Base-by-base conservation (phyloP, 441 rosid species). In the Pelargonium myrrhifolium region DNA sequence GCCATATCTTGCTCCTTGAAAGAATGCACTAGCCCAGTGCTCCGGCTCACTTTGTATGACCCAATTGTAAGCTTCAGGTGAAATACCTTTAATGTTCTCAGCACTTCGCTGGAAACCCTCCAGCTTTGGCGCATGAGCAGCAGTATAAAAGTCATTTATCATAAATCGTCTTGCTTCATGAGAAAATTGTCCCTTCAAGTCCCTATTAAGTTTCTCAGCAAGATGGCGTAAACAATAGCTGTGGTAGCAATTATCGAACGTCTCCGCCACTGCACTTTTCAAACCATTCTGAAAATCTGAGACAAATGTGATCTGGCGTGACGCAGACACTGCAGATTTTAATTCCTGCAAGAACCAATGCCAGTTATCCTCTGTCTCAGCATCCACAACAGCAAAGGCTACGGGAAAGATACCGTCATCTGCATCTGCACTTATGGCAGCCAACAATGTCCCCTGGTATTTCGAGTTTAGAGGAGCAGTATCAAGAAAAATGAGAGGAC, bases 1-100 rank as follows among this genome's bases (percentile, higher is more conserved):
- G 79, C 82, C 78, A 75, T 86, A 86, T 74, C 95, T 84, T 59
- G 84, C 84, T 61, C 95, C 92, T 49, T 71, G 74, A 39, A 85
- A 89, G 72, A 82, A 82, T 2, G 85, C 82, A 78, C 78, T 86
- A 6, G 95, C 89, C 95, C 95, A 89, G 66, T 85, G 87, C 74
- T 76, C 83, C 1, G 92, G 95, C 70, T 86, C 90, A 53, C 92
- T 87, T 75, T 85, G 85, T 3, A 80, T 60, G 68, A 89, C 85
- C 92, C 92, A 89, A 42, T 80, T 45, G 64, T 84, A 89, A 65
- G 92, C 92, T 58, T 86, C 87, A 11, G 82, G 83, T 24, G 95
- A 89, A 9, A 89, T 89, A 55, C 73, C 73, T 71, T 83, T 89
- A 39, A 87, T 84, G 75, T 74, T 84, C 75, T 82, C 89, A 64